phyloP scores from a whole-genome alignment of 805 yeast species.

The Candida nitratophila region DNA sequence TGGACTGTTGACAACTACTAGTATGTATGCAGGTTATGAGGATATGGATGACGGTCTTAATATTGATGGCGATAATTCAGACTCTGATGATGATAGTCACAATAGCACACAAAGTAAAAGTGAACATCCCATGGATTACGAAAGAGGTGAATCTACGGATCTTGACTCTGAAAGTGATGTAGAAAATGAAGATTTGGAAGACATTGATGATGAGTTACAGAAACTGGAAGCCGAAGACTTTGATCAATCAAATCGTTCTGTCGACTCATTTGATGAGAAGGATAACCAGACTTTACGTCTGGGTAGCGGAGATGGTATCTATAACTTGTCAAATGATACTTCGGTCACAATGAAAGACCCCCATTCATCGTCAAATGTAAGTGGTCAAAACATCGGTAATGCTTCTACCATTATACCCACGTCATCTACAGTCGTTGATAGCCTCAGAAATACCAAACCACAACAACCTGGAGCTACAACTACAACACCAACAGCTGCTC shows the following conservation, averaged over 20 bases:
- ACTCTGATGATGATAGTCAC: conserved; percentile 9
- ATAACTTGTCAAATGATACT: conserved; percentile 1
- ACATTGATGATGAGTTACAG: conserved; percentile 1
- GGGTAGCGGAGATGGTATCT: background rate
- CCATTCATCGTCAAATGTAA: background rate
- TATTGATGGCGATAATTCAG: conserved; percentile 14
- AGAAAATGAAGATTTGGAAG: conserved; percentile 1
- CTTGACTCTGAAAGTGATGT: background rate
- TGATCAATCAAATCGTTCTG: conserved; percentile 5
- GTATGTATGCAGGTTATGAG: conserved; percentile 39
- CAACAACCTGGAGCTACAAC: no score
- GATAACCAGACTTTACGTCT: conserved; percentile 3
- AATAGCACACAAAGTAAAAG: conserved; percentile 4
- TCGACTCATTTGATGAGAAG: conserved; percentile 1
- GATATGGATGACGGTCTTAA: conserved; percentile 19
- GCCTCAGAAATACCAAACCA: no score
- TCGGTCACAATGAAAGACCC: background rate
- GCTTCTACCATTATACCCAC: background rate
- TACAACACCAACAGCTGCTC: background rate
- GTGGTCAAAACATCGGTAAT: background rate
- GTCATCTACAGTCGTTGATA: no score
- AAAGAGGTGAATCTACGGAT: background rate
- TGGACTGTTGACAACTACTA: conserved; percentile 49
- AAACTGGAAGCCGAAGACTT: conserved; percentile 11
- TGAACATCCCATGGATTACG: conserved; percentile 1